A percentile compares a stretch with the other conserved stretches of the same genome.
Evolutionary conservation across 2,329 filamentous ascomycete genomes (phyloP).

Genomic region (Clarireedia paspali): DNA sequence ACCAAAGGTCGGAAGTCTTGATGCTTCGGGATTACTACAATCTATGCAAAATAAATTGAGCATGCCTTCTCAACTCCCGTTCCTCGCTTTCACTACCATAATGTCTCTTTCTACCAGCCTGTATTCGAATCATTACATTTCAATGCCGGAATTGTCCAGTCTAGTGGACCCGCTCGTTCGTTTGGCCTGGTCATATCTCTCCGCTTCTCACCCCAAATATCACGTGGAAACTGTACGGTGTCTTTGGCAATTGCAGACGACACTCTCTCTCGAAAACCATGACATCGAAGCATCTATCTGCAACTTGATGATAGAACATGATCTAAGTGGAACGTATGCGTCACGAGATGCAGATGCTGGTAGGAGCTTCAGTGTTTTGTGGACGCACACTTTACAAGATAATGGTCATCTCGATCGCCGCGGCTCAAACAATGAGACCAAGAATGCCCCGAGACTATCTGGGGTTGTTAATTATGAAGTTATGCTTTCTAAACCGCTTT

Average conservation of each 20-base stretch:
- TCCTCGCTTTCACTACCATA: slow-evolving; percentile 50
- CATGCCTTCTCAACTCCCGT: slow-evolving; percentile 35
- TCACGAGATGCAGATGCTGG: slow-evolving; percentile 50
- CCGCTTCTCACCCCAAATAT: slow-evolving; percentile 78
- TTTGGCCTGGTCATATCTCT: slow-evolving; percentile 72
- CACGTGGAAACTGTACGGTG: slow-evolving; percentile 87
- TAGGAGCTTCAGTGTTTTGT: slow-evolving; percentile 66
- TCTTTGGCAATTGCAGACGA: slow-evolving; percentile 76
- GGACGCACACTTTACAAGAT: slow-evolving; percentile 69
- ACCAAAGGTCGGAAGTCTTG: slow-evolving; percentile 37
- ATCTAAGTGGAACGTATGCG: slow-evolving; percentile 40
- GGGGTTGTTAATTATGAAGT: slow-evolving; percentile 59
- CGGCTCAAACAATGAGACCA: slow-evolving; percentile 32
- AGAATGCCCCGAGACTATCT: slow-evolving; percentile 36
- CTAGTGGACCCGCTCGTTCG: slow-evolving; percentile 62
- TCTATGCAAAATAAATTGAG: slow-evolving; percentile 44
- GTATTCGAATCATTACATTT: slow-evolving; percentile 45
- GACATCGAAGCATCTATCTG: slow-evolving; percentile 75
- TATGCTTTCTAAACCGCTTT: slow-evolving; percentile 73
- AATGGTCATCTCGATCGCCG: slow-evolving; percentile 40
- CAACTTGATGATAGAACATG: slow-evolving; percentile 54
- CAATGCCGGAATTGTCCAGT: slow-evolving; percentile 44
- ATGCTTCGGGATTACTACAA: slow-evolving; percentile 41
- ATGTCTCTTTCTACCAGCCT: slow-evolving; percentile 51
- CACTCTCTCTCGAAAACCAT: slow-evolving; percentile 57